phyloP scores from a whole-genome alignment of 1,284 basidiomycete species.

The Ganoderma lingzhi region DNA sequence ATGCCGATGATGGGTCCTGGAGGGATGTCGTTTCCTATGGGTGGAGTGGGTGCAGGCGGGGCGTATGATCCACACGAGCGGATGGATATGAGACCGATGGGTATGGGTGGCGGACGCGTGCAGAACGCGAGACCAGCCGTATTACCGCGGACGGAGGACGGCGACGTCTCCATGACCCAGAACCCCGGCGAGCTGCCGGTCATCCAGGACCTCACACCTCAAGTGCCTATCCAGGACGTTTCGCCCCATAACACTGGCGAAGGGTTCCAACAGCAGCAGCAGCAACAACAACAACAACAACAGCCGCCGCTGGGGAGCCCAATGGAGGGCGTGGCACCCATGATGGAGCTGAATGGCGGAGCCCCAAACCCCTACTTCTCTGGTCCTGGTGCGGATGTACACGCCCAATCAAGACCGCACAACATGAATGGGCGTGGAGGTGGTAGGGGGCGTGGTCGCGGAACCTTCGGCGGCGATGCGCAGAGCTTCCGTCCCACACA shows the following conservation, averaged over 20 bases:
- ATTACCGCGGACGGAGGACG: constrained; percentile 57
- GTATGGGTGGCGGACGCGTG: constrained; percentile 45
- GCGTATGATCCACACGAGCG: constrained; percentile 81
- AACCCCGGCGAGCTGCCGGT: constrained; percentile 76
- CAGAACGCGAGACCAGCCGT: constrained; percentile 62
- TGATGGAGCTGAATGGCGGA: constrained; percentile 17
- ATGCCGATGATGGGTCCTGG: constrained; percentile 60
- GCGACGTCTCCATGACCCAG: constrained; percentile 51
- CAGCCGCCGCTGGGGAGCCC: not conserved
- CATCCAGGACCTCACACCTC: constrained; percentile 81
- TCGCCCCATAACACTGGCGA: constrained; percentile 28
- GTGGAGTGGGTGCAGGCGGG: constrained; percentile 45
- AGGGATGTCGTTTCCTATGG: constrained; percentile 53
- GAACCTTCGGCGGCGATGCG: constrained; percentile 67
- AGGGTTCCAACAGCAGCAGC: constrained; percentile 19
- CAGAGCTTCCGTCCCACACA: constrained; percentile 67
- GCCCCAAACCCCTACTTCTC: constrained; percentile 19
- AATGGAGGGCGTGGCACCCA: constrained; percentile 20
- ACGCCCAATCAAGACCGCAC: constrained; percentile 27
- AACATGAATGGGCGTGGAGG: constrained; percentile 38
- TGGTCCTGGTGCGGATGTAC: constrained; percentile 24
- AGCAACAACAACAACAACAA: not conserved
- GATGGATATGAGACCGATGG: constrained; percentile 72
- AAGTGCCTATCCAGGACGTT: constrained; percentile 43
- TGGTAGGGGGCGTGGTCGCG: constrained; percentile 47